Evolutionary conservation across 2,329 filamentous ascomycete species (phyloP).

Genomic region (Paramyrothecium sp.): DNA sequence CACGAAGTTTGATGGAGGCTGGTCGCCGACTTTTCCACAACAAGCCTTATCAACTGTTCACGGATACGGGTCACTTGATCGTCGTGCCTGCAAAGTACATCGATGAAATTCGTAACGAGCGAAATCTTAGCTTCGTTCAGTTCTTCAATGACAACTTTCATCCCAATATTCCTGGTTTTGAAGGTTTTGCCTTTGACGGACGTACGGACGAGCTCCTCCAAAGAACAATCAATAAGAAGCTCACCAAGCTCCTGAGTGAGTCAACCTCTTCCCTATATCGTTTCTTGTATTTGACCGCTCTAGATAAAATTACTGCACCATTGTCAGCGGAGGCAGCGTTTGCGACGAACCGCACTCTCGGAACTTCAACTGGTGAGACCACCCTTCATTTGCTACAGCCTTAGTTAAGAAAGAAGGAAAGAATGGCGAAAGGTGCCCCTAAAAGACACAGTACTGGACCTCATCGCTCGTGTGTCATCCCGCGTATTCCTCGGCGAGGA

Average conservation of each 20-base stretch:
- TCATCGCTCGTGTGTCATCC: conserved; percentile 2
- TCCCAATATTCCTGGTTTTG: conserved; percentile 3
- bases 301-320: not conserved
- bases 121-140: conserved; percentile 2
- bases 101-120: conserved; percentile 2
- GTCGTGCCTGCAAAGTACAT: conserved; percentile 1
- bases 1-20: not conserved
- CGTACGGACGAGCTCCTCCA: not conserved
- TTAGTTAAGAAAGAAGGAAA: too few species aligned
- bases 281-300: too few species aligned
- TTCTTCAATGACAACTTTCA: conserved; percentile 2
- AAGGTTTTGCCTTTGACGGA: not conserved
- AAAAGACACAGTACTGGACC: not conserved
- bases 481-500: conserved; percentile 37
- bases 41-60: not conserved
- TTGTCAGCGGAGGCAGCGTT: not conserved
- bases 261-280: not conserved
- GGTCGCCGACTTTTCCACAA: not conserved
- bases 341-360: not conserved
- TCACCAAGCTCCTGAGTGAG: not conserved
- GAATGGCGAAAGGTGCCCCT: not conserved
- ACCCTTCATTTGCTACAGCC: too few species aligned
- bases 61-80: not conserved
- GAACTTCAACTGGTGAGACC: not conserved
- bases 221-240: not conserved